Evolutionary conservation across 1,284 basidiomycete species (phyloP), one percentile per base, ranked within the genome.

Genomic region (Ustilago hordei): DNA sequence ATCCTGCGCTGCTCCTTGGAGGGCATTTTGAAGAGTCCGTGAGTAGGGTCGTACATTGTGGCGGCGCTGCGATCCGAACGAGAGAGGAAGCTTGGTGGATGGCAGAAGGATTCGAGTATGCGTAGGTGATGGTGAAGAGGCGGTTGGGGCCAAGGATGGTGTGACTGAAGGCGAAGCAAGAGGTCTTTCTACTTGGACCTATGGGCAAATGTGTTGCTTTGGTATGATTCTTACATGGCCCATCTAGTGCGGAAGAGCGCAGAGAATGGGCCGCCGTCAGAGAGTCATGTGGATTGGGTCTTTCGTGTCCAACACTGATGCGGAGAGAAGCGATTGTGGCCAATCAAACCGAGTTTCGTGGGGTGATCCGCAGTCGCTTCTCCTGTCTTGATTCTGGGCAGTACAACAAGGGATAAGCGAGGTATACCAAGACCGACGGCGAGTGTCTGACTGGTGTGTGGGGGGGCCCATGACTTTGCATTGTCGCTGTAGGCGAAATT

Each of bases 21-120:
- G n/a, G 83, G 84, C 3, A 85, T 45, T 53, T 75, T 78, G 70
- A 84, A 84, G 6, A 85, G 69, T 11, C 84, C 84, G 69, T 81
- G 65, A 0, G 84, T 85, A 23, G 76, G 75, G 71, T 85, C 84
- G 6, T 59, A 6, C 82, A 82, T 82, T 2, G 31, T 64, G 39
- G 48, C 48, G 15, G 31, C 38, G 11, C 11, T 39, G 9, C 38
- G 38, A 32, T 28, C 15, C 48, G 31, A 50, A 12, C 31, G 48
- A n/a, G 31, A 7, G n/a, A 12, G 28, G 32, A 19, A 4, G 13
- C 32, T n/a, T 15, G 23, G 19, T 35, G 38, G 35, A 31, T 13
- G 17, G 31, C 12, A 9, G 11, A 52, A n/a, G 38, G 31, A 41
- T 39, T 17, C 38, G 38, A 11, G 38, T 17, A 39, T 11, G 38